Conservation (phyloP, 345 rosid genomes). For the Dimocarpus longan region DNA sequence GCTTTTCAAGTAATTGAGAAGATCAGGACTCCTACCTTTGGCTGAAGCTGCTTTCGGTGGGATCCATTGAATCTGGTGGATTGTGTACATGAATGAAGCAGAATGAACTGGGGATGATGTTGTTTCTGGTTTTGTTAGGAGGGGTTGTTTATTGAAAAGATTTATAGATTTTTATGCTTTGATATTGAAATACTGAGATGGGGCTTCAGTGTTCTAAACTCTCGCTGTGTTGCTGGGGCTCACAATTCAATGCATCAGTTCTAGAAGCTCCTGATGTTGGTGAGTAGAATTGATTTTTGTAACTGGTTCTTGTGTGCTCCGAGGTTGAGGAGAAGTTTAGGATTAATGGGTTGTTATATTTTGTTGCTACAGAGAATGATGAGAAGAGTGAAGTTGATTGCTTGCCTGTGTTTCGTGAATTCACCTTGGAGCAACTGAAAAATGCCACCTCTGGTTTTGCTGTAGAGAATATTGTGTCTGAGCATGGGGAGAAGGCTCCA, state of each 20-base stretch:
- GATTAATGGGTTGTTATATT: conserved; percentile 15
- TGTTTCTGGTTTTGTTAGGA: conserved; percentile 1
- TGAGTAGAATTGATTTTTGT: conserved; percentile 29
- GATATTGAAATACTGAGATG: conserved; percentile 28
- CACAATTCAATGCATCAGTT: conserved; percentile 61
- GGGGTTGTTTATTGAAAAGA: conserved; percentile 1
- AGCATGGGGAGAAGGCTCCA: conserved; percentile 96
- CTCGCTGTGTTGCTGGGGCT: conserved; percentile 60
- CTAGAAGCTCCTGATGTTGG: conserved; percentile 62
- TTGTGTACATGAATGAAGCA: background rate
- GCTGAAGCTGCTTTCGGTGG: conserved; percentile 2
- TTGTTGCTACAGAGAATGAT: conserved; percentile 48
- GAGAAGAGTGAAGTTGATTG: conserved; percentile 45
- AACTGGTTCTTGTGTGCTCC: background rate
- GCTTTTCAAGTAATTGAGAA: conserved; percentile 8
- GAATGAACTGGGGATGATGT: conserved; percentile 13
- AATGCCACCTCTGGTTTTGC: conserved; percentile 93
- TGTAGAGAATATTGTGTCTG: conserved; percentile 84
- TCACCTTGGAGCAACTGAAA: conserved; percentile 70
- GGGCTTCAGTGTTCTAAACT: conserved; percentile 68
- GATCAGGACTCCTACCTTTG: conserved; percentile 2
- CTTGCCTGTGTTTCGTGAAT: conserved; percentile 72
- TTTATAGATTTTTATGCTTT: conserved; percentile 14
- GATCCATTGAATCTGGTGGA: background rate
- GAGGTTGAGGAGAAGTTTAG: background rate